Base-by-base conservation (phyloP, 768 basidiomycete species). In the Dioszegia crocea region DNA sequence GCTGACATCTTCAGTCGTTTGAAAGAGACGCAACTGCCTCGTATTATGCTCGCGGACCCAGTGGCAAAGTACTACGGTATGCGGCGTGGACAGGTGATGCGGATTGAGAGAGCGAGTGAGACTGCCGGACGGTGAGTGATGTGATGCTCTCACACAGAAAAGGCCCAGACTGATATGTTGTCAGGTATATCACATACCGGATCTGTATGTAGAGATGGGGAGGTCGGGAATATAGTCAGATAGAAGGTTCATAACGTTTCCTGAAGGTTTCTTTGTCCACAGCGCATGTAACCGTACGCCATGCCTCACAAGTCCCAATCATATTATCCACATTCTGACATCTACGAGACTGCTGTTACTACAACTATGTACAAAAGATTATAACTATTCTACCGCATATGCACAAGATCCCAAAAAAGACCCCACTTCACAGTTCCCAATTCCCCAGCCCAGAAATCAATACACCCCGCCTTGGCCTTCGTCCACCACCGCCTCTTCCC, bases 61-160 rank as follows among this genome's bases (percentile, higher is more conserved):
- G 94, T 99, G n/a, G 91, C 96, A 40, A 85, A 93, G 59, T 98
- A 99, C 78, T 99, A 97, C 80, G 96, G 96, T 51, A 84, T 99
- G 57, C 84, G 86, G 68, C 84, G 96, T 49, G 93, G 94, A 26
- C 91, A 94, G 76, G 96, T 99, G 46, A 96, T 99, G 78, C 97
- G 96, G 81, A 98, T 99, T 70, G 97, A 88, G 60, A 82, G 96
- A 70, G 89, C 92, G 26, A 92, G 89, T 78, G 96, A 98, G 81
- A 99, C 96, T 17, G 89, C 88, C 63, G 94, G 94, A 53, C 41
- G 77, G 75, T 76, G 60, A 66, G 74, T 65, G 50, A 85, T 10
- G 38, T 33, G 29, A 27, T 50, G 24, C 4, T n/a, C 14, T n/a
- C n/a, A n/a, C n/a, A n/a, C n/a, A n/a, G n/a, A n/a, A n/a, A n/a